Evolutionary conservation across 176 grass and related monocot species (phyloP), one percentile per base, ranked within the genome.

Genomic region (Musa acuminata): DNA sequence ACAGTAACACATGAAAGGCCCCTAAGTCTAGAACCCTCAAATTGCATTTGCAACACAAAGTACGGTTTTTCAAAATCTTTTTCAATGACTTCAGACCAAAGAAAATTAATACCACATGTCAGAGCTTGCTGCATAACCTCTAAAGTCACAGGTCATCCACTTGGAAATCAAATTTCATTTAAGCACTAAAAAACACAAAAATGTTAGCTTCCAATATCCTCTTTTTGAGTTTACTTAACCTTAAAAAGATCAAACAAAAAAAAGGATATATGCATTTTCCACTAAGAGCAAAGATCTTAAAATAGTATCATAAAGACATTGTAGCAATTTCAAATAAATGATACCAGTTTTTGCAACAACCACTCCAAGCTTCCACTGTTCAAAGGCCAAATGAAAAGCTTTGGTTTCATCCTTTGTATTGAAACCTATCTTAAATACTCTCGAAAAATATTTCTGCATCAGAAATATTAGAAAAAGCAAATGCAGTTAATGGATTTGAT

Each of bases 391-490:
- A 82, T 54, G 84, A 85, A 99, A 99, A 64, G 71, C 76, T 89
- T 89, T 91, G 87, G 84, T 86, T 86, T 89, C 96, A 75, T 84
- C 86, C 88, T 99, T 88, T 82, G 88, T 87, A 78, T 72, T 89
- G 87, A 99, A 87, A 85, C 80, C 91, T 86, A 95, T 53, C 76
- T 91, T 99, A 87, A 87, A 82, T 72, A 88, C 86, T 89, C 78
- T 94, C 86, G 96, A 95, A 91, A 82, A 95, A 79, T 75, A 87
- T 49, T 87, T 91, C 96, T 91, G 96, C 75, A 80, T 80, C 80
- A 80, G 74, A 80, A 80, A 84, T 72, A 55, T 51, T 55, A 62
- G 22, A 77, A 72, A 80, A 79, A 87, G 80, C 74, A 74, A 20
- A 65, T 49, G 83, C n/a, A 43, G 35, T 62, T 75, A 43, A 76